These are phyloP conservation scores for Centaurea solstitialis DNA, from an alignment of 129 eudicot genomes.

Conservation along the genomic window DNA sequence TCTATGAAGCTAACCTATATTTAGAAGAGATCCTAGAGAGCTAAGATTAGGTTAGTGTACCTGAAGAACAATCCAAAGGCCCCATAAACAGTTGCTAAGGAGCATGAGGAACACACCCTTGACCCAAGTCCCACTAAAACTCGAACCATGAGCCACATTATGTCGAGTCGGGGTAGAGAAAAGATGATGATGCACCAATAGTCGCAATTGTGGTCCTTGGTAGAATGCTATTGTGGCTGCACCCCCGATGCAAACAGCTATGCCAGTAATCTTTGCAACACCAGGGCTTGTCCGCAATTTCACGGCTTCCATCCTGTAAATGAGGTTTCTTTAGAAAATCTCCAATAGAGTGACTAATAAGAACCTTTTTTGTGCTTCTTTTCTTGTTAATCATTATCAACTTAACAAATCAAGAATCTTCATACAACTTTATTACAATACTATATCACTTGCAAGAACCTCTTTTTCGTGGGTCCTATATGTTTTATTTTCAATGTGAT, in stretches of 20 bases:
- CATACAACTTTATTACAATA: neutral
- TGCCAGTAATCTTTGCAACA: slow-evolving; percentile 52
- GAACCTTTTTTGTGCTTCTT: neutral
- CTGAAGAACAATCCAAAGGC: slow-evolving; percentile 76
- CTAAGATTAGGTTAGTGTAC: slow-evolving; percentile 24
- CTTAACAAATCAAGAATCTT: neutral
- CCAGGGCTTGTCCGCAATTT: slow-evolving; percentile 49
- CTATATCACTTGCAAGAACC: neutral
- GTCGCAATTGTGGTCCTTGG: slow-evolving; percentile 54
- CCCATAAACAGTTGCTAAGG: slow-evolving; percentile 46
- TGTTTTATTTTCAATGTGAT: neutral
- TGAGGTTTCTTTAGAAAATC: neutral
- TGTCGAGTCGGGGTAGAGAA: slow-evolving; percentile 27
- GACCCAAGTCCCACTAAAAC: slow-evolving; percentile 44
- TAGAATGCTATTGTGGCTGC: slow-evolving; percentile 64
- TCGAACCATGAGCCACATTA: slow-evolving; percentile 5
- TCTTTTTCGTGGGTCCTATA: neutral
- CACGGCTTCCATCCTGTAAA: slow-evolving; percentile 53
- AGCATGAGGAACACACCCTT: slow-evolving; percentile 72
- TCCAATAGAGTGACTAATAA: neutral
- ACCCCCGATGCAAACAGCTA: slow-evolving; percentile 58
- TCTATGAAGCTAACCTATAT: neutral
- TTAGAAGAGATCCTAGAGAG: neutral
- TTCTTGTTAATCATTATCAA: neutral
- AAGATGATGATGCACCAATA: slow-evolving; percentile 54